These are phyloP conservation scores for Euphorbia peplus DNA, from an alignment of 345 rosid genomes.

Conservation along the genomic window DNA sequence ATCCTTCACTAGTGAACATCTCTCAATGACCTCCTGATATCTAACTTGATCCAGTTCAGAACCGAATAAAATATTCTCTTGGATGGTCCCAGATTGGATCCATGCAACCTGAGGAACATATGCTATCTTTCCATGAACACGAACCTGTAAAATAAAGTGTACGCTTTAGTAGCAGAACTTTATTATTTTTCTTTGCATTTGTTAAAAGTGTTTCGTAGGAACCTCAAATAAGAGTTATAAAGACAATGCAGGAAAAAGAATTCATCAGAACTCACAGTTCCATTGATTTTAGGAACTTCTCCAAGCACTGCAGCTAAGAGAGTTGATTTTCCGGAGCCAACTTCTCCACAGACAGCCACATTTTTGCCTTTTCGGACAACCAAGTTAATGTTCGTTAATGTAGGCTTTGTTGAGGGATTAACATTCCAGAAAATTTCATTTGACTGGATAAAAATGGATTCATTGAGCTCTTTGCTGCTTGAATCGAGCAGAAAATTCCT, in stretches of 20 bases:
- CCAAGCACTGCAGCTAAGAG: conserved; percentile 23
- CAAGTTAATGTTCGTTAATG: conserved; percentile 33
- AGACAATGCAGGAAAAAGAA: no score
- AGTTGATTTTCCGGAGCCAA: no score
- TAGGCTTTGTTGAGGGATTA: conserved; percentile 23
- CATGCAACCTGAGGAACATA: conserved; percentile 59
- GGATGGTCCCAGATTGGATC: conserved; percentile 51
- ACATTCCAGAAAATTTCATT: conserved; percentile 46
- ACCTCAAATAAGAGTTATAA: no score
- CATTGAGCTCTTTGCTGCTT: conserved; percentile 11
- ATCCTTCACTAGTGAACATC: conserved; percentile 45
- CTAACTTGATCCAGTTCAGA: conserved; percentile 33
- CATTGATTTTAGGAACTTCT: conserved; percentile 45
- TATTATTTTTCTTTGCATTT: not conserved
- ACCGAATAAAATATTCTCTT: conserved; percentile 53
- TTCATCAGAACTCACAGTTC: conserved; percentile 33
- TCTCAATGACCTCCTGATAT: conserved; percentile 38
- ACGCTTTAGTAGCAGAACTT: not conserved
- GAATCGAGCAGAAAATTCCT: conserved; percentile 18
- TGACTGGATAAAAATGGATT: conserved; percentile 28
- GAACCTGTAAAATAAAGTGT: conserved; percentile 26
- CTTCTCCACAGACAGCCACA: no score
- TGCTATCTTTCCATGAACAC: conserved; percentile 38
- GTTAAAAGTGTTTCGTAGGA: not conserved
- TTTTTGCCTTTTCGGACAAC: no score